A percentile compares a stretch with the other conserved stretches of the same genome.
Conservation (phyloP, 805 yeast species). For the Wickerhamiella bombiphila region DNA sequence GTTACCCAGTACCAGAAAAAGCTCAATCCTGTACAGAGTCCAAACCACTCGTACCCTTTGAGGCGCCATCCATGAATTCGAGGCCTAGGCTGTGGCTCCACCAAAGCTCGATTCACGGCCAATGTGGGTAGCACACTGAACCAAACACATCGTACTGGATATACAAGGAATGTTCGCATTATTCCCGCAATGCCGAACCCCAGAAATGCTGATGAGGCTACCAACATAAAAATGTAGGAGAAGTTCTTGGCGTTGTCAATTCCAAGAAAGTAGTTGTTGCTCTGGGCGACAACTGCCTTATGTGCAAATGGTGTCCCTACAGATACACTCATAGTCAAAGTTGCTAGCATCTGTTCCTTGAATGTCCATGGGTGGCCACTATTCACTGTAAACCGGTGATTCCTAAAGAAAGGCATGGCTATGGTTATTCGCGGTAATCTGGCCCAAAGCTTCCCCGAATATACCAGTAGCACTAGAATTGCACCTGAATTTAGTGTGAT, state of each 20-base stretch:
- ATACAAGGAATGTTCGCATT: constrained; percentile 36
- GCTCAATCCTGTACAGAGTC: constrained; percentile 27
- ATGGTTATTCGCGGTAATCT: constrained; percentile 13
- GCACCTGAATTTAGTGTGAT: constrained; percentile 37
- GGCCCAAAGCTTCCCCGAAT: constrained; percentile 36
- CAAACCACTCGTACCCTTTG: constrained; percentile 38
- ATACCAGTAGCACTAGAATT: constrained; percentile 45
- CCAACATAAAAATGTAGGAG: constrained; percentile 32
- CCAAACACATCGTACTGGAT: constrained; percentile 33
- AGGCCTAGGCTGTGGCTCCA: constrained; percentile 16
- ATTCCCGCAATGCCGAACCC: constrained; percentile 42
- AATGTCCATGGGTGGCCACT: constrained; percentile 36
- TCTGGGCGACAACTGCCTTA: constrained; percentile 25
- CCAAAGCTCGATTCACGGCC: constrained; percentile 33
- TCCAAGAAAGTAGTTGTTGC: constrained; percentile 18
- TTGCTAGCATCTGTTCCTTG: constrained; percentile 29
- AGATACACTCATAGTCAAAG: constrained; percentile 24
- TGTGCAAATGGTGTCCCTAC: constrained; percentile 19
- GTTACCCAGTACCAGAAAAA: constrained; percentile 59
- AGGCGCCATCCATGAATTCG: constrained; percentile 46
- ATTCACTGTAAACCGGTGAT: constrained; percentile 31
- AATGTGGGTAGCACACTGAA: constrained; percentile 45
- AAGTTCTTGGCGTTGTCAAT: constrained; percentile 17
- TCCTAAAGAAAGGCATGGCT: constrained; percentile 6
- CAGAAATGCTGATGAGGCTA: constrained; percentile 36